phyloP scores from a whole-genome alignment of 495 filamentous ascomycete genomes.

The Tuber brumale region DNA sequence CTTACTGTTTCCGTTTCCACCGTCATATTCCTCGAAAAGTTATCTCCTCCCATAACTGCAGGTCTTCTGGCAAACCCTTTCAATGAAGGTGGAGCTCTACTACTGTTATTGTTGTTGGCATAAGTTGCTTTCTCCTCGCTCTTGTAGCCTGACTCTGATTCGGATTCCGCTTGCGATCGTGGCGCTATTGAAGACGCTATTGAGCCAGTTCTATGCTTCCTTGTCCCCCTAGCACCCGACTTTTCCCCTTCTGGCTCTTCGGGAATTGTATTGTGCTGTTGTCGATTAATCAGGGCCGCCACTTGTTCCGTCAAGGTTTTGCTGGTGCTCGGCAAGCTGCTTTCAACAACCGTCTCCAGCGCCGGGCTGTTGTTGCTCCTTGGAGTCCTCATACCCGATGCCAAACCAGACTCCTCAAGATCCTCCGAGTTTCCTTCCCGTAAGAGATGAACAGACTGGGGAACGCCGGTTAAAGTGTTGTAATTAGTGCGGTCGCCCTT shows the following conservation, averaged over 20 bases:
- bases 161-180: conserved; percentile 41
- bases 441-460: conserved; percentile 42
- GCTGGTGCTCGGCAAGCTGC: conserved; percentile 61
- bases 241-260: conserved; percentile 34
- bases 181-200: conserved; percentile 41
- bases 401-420: conserved; percentile 50
- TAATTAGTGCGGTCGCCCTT: conserved; percentile 47
- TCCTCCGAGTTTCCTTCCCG: conserved; percentile 43
- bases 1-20: conserved; percentile 96
- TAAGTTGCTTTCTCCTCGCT: conserved; percentile 32
- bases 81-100: conserved; percentile 45
- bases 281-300: conserved; percentile 43
- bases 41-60: conserved; percentile 51
- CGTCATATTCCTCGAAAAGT: conserved; percentile 83
- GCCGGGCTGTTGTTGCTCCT: conserved; percentile 63
- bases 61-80: conserved; percentile 51
- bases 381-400: conserved; percentile 58
- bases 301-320: conserved; percentile 50
- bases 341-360: conserved; percentile 90
- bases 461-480: conserved; percentile 48
- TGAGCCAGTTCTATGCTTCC: conserved; percentile 27
- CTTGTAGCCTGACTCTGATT: conserved; percentile 43
- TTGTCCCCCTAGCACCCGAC: conserved; percentile 15
- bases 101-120: conserved; percentile 32
- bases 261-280: conserved; percentile 32